phyloP scores from a whole-genome alignment of 2,329 filamentous ascomycete species.

The Aspergillus quadricinctus region DNA sequence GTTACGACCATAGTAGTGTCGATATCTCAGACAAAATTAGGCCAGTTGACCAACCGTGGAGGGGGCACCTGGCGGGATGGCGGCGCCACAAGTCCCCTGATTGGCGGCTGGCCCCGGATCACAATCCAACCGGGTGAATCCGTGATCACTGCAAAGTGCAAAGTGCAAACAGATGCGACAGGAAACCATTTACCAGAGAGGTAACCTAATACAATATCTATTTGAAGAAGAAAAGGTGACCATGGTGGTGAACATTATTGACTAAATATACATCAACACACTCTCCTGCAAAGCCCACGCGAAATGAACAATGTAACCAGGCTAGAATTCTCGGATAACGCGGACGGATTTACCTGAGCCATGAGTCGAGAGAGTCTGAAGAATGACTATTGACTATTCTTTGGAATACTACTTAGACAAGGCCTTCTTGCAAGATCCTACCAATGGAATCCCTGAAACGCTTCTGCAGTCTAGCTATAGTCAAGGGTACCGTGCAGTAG shows the following conservation, averaged over 20 bases:
- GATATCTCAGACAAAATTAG: no score
- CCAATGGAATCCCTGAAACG: neutral
- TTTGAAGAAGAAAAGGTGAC: neutral
- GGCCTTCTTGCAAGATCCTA: neutral
- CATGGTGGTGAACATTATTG: neutral
- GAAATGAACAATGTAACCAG: neutral
- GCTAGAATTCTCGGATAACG: neutral
- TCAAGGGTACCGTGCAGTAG: neutral
- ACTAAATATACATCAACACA: neutral
- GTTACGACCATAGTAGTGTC: no score
- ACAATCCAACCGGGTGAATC: slow-evolving; percentile 1
- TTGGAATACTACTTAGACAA: neutral
- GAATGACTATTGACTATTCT: no score
- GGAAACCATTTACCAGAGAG: neutral
- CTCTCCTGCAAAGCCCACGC: neutral
- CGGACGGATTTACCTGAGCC: neutral
- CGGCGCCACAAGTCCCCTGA: slow-evolving; percentile 10
- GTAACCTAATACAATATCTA: neutral
- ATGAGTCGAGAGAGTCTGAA: neutral
- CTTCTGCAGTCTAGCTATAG: neutral
- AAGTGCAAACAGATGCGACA: no score
- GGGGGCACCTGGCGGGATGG: slow-evolving; percentile 6
- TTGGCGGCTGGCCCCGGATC: slow-evolving; percentile 8
- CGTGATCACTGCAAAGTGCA: neutral
- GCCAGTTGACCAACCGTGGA: neutral